Base-by-base conservation (phyloP, 805 yeast genomes). In the Clavispora phyllophila region DNA sequence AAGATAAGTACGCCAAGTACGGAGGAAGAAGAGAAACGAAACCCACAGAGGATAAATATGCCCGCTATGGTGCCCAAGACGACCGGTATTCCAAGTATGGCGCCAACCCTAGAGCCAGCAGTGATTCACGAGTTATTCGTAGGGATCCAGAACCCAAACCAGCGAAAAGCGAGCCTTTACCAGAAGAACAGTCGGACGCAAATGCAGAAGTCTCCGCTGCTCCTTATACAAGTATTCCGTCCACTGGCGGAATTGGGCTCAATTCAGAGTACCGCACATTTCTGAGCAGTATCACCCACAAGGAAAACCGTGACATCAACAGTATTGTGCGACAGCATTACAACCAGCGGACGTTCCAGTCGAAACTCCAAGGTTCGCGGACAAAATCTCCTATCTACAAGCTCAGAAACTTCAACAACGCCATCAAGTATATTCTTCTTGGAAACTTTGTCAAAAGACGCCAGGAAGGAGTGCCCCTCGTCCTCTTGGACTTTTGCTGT, bases 341-440 rank as follows among this genome's bases (percentile, higher is more conserved):
- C 62, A 93, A 93, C 62, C 84, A 85, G 50, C 76, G 95, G 55
- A 83, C 96, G 0, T 76, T 78, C 49, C 78, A 79, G 45, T 75
- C 91, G 1, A 81, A 81, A 48, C 66, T 65, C 22, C 76, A 75
- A 42, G 74, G 73, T 1, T 73, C 75, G 36, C 75, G 99, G 51
- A 72, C 81, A 15, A 68, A 78, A 27, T 88, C 97, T 0, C 90
- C 93, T 9, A 91, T 93, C 58, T 82, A 84, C 64, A 85, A 86
- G 54, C 70, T 93, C 48, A 75, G 97, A 47, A 83, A 85, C 53
- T 93, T 89, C 75, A 93, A 93, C 63, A 93, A 93, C 60, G 86
- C 90, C 46, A 84, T 93, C 55, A 93, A 93, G 58, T 86, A 87
- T 59, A 86, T 89, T 57, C 66, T 91, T 8, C 81, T 93, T 41